Evolutionary conservation across 805 yeast species (phyloP).

Genomic region (Lachancea nothofagi): DNA sequence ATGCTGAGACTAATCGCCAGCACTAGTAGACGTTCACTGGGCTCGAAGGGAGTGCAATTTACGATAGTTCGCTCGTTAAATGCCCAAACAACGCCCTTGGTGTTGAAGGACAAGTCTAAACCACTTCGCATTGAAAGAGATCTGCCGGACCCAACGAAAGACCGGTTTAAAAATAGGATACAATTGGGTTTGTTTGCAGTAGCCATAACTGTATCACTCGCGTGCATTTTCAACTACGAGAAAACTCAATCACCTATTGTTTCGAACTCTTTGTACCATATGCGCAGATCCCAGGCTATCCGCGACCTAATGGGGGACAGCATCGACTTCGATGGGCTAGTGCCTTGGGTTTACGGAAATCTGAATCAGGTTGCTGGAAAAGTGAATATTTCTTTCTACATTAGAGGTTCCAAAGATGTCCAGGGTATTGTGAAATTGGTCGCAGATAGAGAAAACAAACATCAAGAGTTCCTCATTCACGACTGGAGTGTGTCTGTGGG

Average conservation of each 20-base stretch:
- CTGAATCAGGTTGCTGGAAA: conserved; percentile 78
- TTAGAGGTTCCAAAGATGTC: conserved; percentile 56
- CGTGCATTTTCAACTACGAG: conserved; percentile 85
- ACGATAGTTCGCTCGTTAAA: neutral
- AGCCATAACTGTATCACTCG: conserved; percentile 49
- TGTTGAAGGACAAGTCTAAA: conserved; percentile 22
- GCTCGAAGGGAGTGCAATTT: neutral
- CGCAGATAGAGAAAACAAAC: conserved; percentile 62
- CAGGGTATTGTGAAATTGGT: conserved; percentile 54
- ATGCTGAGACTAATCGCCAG: neutral
- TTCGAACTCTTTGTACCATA: conserved; percentile 75
- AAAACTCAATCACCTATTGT: conserved; percentile 86
- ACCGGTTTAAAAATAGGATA: conserved; percentile 43
- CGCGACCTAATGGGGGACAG: conserved; percentile 63
- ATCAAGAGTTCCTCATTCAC: conserved; percentile 51
- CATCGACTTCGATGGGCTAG: conserved; percentile 57
- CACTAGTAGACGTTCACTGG: neutral
- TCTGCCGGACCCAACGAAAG: conserved; percentile 73
- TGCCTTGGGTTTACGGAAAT: conserved; percentile 88
- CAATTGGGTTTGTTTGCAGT: conserved; percentile 52
- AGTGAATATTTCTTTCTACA: conserved; percentile 66
- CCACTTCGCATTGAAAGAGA: conserved; percentile 70
- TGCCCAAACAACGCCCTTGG: conserved; percentile 11
- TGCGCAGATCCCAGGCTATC: conserved; percentile 69
- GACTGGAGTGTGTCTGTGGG: conserved; percentile 58